Evolutionary conservation across 495 filamentous ascomycete genomes (phyloP).

Genomic region (Filosporella fistucella): DNA sequence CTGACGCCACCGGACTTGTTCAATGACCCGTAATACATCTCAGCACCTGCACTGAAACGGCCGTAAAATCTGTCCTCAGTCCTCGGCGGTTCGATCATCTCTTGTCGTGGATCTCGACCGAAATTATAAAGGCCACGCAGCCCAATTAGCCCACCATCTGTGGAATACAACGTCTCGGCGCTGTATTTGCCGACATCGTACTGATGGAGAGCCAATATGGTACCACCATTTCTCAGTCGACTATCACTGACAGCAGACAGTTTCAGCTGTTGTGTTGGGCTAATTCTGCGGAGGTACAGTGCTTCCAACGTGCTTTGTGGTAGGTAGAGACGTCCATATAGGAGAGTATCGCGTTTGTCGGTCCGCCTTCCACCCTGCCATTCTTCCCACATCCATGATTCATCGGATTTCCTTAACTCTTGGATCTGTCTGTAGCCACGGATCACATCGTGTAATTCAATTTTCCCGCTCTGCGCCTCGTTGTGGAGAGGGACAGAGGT

Average conservation of each 20-base stretch:
- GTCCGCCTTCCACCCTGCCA: conserved; percentile 43
- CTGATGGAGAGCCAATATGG: conserved; percentile 73
- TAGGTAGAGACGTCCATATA: conserved; percentile 88
- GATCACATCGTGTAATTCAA: conserved; percentile 61
- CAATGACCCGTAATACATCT: conserved; percentile 88
- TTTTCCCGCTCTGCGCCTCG: conserved; percentile 49
- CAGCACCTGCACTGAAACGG: conserved; percentile 77
- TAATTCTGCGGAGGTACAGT: conserved; percentile 77
- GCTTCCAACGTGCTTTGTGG: conserved; percentile 82
- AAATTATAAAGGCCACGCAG: conserved; percentile 92
- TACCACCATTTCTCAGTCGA: conserved; percentile 68
- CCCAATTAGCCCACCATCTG: conserved; percentile 85
- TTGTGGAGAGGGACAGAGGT: conserved; percentile 66
- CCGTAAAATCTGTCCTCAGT: conserved; percentile 51
- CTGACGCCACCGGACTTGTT: conserved; percentile 84
- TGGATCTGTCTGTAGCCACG: conserved; percentile 65
- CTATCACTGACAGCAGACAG: conserved; percentile 78
- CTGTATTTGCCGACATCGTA: conserved; percentile 86
- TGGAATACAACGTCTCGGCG: conserved; percentile 86
- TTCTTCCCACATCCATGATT: conserved; percentile 43
- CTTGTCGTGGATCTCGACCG: conserved; percentile 65
- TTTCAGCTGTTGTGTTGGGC: conserved; percentile 72
- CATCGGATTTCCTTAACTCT: conserved; percentile 42
- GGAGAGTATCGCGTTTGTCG: conserved; percentile 54
- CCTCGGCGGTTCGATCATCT: conserved; percentile 21